Evolutionary conservation across 169 alveolate species (phyloP).

Genomic region (Perkinsus olseni): DNA sequence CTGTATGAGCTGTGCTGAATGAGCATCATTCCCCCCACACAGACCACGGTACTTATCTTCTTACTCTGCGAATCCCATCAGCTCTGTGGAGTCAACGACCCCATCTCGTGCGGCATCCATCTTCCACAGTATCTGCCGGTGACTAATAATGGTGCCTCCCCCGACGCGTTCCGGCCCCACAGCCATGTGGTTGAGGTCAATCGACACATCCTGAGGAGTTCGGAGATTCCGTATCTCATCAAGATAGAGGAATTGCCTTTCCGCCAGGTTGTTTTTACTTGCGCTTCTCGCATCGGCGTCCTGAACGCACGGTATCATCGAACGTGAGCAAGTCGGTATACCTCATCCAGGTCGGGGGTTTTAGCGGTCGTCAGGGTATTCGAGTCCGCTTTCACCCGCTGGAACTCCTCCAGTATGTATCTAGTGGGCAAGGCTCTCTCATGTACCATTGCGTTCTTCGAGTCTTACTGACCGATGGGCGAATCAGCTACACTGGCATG

Average conservation of each 20-base stretch:
- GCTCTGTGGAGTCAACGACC: not conserved
- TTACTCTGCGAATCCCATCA: not conserved
- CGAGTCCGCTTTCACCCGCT: not conserved
- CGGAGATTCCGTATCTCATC: not conserved
- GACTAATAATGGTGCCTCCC: no score
- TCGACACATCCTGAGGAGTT: not conserved
- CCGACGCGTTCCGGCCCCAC: not conserved
- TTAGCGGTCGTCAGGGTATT: not conserved
- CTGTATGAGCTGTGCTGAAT: no score
- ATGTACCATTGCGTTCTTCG: not conserved
- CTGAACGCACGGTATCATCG: not conserved
- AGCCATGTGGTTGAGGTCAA: not conserved
- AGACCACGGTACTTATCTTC: not conserved
- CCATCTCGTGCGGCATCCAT: not conserved
- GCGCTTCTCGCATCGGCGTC: not conserved
- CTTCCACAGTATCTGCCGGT: not conserved
- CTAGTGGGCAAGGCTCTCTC: not conserved
- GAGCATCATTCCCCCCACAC: no score
- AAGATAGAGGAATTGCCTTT: not conserved
- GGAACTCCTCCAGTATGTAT: not conserved
- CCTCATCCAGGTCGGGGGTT: not conserved
- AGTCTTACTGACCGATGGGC: not conserved
- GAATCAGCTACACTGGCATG: not conserved
- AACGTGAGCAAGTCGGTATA: not conserved
- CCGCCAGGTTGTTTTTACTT: not conserved